Evolutionary conservation across 176 grass and related monocot genomes (phyloP).

Genomic region (Oryza rufipogon): DNA sequence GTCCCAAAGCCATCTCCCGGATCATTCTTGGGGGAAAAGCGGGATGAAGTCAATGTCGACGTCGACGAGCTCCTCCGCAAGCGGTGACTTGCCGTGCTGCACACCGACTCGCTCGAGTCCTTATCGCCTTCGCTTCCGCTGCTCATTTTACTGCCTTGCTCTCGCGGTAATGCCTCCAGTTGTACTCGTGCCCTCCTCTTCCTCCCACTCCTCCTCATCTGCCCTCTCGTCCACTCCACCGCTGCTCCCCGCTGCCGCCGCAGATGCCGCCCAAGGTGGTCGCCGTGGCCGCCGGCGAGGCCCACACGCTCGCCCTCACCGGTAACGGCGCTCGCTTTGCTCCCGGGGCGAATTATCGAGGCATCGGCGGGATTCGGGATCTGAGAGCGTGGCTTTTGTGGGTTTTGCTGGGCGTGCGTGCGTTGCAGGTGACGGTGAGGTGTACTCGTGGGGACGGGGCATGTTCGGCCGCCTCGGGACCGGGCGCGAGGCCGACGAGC

Average conservation of each 20-base stretch:
- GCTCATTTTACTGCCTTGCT: background rate
- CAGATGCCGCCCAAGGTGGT: conserved; percentile 79
- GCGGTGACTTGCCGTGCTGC: conserved; percentile 26
- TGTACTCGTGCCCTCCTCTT: conserved; percentile 9
- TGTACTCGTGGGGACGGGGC: conserved; percentile 91
- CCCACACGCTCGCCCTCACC: conserved; percentile 88
- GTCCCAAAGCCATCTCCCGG: background rate
- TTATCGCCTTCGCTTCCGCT: conserved; percentile 23
- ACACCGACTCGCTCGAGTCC: background rate
- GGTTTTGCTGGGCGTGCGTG: background rate
- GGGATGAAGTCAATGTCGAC: background rate
- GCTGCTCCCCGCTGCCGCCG: background rate
- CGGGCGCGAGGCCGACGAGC: conserved; percentile 69
- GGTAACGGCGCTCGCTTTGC: conserved; percentile 36
- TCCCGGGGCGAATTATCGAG: background rate
- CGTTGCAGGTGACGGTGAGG: conserved; percentile 68
- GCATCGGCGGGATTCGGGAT: conserved; percentile 1
- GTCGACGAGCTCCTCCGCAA: background rate
- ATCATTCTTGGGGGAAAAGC: background rate
- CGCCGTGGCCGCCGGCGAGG: conserved; percentile 84
- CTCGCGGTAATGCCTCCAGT: conserved; percentile 31
- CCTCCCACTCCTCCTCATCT: conserved; percentile 12
- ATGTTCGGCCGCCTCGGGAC: conserved; percentile 88
- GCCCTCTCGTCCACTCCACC: background rate
- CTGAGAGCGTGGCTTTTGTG: background rate